Evolutionary conservation across 2,329 filamentous ascomycete genomes (phyloP), one percentile per base, ranked within the genome.

Genomic region (Dactylellina leptospora): DNA sequence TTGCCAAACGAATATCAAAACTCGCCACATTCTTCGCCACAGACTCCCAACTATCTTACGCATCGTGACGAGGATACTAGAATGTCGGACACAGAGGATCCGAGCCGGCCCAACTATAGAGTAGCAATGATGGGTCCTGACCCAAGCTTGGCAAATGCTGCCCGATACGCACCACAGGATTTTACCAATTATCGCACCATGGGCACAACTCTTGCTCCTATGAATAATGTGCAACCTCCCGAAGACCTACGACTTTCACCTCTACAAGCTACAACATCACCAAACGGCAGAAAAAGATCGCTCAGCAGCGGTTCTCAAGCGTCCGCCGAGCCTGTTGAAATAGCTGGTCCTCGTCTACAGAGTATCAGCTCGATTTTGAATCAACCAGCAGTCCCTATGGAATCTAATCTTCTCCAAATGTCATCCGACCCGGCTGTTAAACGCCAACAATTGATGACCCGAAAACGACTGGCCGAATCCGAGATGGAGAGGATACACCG

Each of bases 41-140:
- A 72, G 20, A 53, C 68, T 13, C 28, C 53, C n/a, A 23, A 9
- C 10, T 72, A 72, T 30, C 30, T 33, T 10, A 40, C 56, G 1
- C 66, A 58, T 36, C 59, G 54, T 8, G 59, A 72, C 45, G 68
- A 72, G 25, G 68, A 72, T 27, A 64, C 53, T 2, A 44, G 68
- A 22, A 72, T 72, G 68, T 72, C 68, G 6, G 68, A 72, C 20
- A 55, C 45, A 1, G 68, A 72, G 20, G 68, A 63, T n/a, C 47
- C 59, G 11, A 16, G 38, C 4, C 22, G 53, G 20, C 51, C 68
- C 5, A 64, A 64, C 18, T 64, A 64, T 20, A 53, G 59, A 36
- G 68, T 59, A 20, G 68, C 68, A 11, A 64, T 72, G 68, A 64
- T 72, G 13, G 68, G 68, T 3, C 68, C 68, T 6, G 68, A 72